Base-by-base conservation (phyloP, 2,329 filamentous ascomycete genomes). In the Zopfia rhizophila region DNA sequence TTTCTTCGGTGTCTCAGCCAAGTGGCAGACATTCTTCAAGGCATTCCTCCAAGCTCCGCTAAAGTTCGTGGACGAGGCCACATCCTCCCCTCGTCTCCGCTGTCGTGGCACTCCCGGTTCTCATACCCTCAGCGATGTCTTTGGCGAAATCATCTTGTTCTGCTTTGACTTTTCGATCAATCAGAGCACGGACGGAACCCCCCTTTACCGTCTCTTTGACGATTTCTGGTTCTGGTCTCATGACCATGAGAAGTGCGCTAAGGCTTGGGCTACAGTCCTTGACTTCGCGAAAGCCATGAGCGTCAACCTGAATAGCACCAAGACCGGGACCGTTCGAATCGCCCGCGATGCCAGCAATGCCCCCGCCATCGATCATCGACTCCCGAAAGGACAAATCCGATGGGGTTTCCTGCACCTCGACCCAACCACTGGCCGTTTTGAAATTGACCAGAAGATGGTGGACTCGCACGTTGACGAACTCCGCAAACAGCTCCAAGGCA, bases 161-260 rank as follows among this genome's bases (percentile, higher is more conserved):
- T 75, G 75, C 46, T 62, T 80, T 59, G 77, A 79, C 44, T 63
- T 78, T 10, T 67, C 73, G 1, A 71, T 80, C 13, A 78, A 78
- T 37, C 69, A 73, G 28, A 49, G 66, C 8, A 75, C 76, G 1
- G 39, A 58, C 11, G 74, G 76, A 1, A 63, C 72, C 33, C 60
- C 76, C 3, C 58, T 79, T 0, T 75, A 80, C 47, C 76, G 78
- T 1, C 52, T 79, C 12, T 75, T 79, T 33, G 77, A 81, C 45
- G 78, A 81, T 38, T 54, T 80, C 10, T 81, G 78, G 76, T 70
- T 80, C 13, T 69, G 63, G 64, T 74, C 73, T 21, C 75, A 74
- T 3, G 64, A 77, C 13, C 75, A 75, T 4, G 56, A 66, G 2
- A 61, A 64, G 3, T 75, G 73, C 36, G 70, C 65, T 4, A 59